Evolutionary conservation across 2,329 filamentous ascomycete genomes (phyloP).

Genomic region (Fusarium anthophilum): DNA sequence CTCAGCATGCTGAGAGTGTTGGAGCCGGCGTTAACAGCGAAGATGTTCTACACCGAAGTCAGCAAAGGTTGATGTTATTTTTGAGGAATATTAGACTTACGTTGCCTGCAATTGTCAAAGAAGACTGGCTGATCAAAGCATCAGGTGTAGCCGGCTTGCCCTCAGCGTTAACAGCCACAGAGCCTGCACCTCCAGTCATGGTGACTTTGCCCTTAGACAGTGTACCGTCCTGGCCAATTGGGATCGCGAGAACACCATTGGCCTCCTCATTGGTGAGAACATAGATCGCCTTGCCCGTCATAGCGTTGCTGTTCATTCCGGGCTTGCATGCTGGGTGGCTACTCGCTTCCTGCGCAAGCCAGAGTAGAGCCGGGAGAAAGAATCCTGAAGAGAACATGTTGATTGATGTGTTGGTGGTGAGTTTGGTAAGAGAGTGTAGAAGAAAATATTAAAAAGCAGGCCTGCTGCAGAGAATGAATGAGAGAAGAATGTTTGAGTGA

Average conservation of each 20-base stretch:
- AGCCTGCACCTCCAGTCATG: slow-evolving; percentile 58
- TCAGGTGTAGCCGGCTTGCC: slow-evolving; percentile 57
- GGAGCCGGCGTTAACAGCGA: slow-evolving; percentile 63
- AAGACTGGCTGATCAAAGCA: slow-evolving; percentile 60
- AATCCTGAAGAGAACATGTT: neutral
- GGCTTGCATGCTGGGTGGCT: slow-evolving; percentile 8
- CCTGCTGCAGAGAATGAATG: slow-evolving; percentile 7
- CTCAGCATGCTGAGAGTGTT: slow-evolving; percentile 61
- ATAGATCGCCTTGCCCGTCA: slow-evolving; percentile 60
- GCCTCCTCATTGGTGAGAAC: slow-evolving; percentile 62
- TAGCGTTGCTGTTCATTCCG: neutral
- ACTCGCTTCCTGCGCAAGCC: neutral
- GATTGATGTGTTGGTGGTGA: neutral
- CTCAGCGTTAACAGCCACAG: slow-evolving; percentile 51
- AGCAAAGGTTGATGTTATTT: neutral
- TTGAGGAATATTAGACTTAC: slow-evolving; percentile 45
- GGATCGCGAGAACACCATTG: slow-evolving; percentile 61
- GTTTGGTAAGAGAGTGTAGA: neutral
- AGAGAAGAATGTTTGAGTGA: neutral
- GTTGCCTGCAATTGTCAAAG: slow-evolving; percentile 59
- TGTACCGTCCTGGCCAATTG: slow-evolving; percentile 57
- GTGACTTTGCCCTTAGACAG: slow-evolving; percentile 55
- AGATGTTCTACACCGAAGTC: slow-evolving; percentile 53
- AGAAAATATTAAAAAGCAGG: neutral
- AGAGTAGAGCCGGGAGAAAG: neutral